phyloP scores from a whole-genome alignment of 2,329 filamentous ascomycete genomes.

The Talaromyces funiculosus region DNA sequence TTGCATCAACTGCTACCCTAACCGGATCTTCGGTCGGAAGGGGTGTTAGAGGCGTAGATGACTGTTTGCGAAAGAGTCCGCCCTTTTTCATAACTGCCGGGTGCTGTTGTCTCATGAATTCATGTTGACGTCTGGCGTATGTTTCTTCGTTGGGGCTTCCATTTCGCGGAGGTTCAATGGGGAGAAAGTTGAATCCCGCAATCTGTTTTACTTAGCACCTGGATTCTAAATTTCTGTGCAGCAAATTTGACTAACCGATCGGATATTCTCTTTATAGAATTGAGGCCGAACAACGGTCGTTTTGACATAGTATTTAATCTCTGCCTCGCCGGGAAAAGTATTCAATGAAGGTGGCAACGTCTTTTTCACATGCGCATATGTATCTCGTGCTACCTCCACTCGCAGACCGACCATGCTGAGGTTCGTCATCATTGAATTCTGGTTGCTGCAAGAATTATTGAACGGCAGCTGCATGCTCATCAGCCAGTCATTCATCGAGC shows the following conservation, averaged over 20 bases:
- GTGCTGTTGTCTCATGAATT: slow-evolving; percentile 43
- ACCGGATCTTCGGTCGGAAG: slow-evolving; percentile 34
- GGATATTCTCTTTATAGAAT: slow-evolving; percentile 84
- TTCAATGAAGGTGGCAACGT: slow-evolving; percentile 84
- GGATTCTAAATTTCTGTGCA: not conserved
- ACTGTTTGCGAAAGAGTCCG: slow-evolving; percentile 52
- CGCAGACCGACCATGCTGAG: slow-evolving; percentile 42
- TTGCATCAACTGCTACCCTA: slow-evolving; percentile 70
- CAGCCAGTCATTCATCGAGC: not conserved
- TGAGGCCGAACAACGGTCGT: slow-evolving; percentile 87
- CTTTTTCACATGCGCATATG: slow-evolving; percentile 65
- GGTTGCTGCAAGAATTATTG: slow-evolving; percentile 44
- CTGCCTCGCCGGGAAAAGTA: slow-evolving; percentile 80
- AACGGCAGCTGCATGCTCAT: slow-evolving; percentile 38
- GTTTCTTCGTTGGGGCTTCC: slow-evolving; percentile 65
- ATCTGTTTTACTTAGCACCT: slow-evolving; percentile 24
- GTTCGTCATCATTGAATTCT: slow-evolving; percentile 43
- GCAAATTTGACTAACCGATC: slow-evolving; percentile 35
- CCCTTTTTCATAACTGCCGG: slow-evolving; percentile 40
- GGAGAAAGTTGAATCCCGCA: slow-evolving; percentile 74
- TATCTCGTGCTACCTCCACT: slow-evolving; percentile 41
- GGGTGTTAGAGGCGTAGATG: slow-evolving; percentile 23
- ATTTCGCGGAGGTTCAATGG: slow-evolving; percentile 80
- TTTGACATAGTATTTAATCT: slow-evolving; percentile 92
- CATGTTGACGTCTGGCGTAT: slow-evolving; percentile 69